Base-by-base conservation (phyloP, 2,329 filamentous ascomycete species). In the Huntiella abstrusa region DNA sequence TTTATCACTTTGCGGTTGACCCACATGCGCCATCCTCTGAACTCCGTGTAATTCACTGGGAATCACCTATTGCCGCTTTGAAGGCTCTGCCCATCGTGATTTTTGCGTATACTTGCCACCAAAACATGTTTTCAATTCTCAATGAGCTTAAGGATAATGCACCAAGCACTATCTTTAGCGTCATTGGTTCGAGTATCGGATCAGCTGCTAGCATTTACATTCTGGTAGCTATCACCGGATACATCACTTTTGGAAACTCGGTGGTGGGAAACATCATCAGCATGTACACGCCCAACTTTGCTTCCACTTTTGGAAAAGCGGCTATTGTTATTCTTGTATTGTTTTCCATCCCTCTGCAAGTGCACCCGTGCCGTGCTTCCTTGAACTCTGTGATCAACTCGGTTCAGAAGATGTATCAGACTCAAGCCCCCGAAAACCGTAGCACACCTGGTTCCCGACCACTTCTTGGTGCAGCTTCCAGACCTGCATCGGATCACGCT, bases 41-140 rank as follows among this genome's bases (percentile, higher is more conserved):
- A 7, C 75, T 98, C 50, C 75, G 82, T 42, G 65, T 85, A 28
- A 69, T 95, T 52, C 66, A 74, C 51, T 94, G 85, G 80, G 80
- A 77, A 38, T 84, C 88, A 5, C 70, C 83, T 3, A 69, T 93
- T 7, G 73, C 81, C 33, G 78, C 82, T 5, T 68, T 98, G 45
- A 85, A 84, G 54, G 87, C 83, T 52, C 75, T 98, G 52, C 91
- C 91, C 0, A 86, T 98, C 45, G 87, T 96, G 48, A 84, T 98
- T 2, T 98, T 98, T 67, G 91, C 88, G n/a, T 98, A 96, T 60
- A 98, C 91, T 1, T 98, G 91, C 60, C 91, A 98, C 62, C 91
- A 98, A 58, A 98, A 98, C 59, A 98, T 98, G 91, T 98, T 98
- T 60, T 94, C 88, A 8, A 93, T 98, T 53, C 66, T 98, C 39